Evolutionary conservation across 441 rosid species (phyloP).

Genomic region (Codiaeum variegatum): DNA sequence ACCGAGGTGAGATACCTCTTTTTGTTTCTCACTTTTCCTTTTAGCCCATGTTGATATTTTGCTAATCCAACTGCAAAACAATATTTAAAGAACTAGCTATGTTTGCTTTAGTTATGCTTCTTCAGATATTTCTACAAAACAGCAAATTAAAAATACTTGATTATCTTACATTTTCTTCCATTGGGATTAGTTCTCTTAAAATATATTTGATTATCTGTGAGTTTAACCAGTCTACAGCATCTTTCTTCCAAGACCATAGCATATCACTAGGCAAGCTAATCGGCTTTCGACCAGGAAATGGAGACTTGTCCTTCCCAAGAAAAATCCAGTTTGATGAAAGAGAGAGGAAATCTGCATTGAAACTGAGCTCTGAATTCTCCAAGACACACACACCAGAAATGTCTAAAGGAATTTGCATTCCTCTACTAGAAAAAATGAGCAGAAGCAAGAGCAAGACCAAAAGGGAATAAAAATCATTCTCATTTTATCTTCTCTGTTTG

Average conservation of each 20-base stretch:
- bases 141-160: too few species aligned
- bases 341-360: slow-evolving; percentile 3
- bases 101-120: neutral
- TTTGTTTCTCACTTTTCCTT: neutral
- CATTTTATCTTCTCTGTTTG: neutral
- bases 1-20: slow-evolving; percentile 36
- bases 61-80: neutral
- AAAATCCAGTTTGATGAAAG: slow-evolving; percentile 23
- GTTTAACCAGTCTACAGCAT: slow-evolving; percentile 41
- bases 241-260: slow-evolving; percentile 49
- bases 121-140: too few species aligned
- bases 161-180: neutral
- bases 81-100: neutral
- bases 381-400: slow-evolving; percentile 19
- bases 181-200: neutral
- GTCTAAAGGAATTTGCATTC: slow-evolving; percentile 50
- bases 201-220: neutral
- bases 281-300: slow-evolving; percentile 33
- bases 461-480: slow-evolving; percentile 7
- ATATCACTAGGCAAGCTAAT: slow-evolving; percentile 44
- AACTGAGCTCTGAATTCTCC: slow-evolving; percentile 19
- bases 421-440: slow-evolving; percentile 39
- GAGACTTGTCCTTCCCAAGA: slow-evolving; percentile 30
- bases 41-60: neutral
- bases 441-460: slow-evolving; percentile 36